A percentile compares a stretch with the other conserved stretches of the same genome.
phyloP scores from a whole-genome alignment of 305 asterid species.

The Rubia peregrina region DNA sequence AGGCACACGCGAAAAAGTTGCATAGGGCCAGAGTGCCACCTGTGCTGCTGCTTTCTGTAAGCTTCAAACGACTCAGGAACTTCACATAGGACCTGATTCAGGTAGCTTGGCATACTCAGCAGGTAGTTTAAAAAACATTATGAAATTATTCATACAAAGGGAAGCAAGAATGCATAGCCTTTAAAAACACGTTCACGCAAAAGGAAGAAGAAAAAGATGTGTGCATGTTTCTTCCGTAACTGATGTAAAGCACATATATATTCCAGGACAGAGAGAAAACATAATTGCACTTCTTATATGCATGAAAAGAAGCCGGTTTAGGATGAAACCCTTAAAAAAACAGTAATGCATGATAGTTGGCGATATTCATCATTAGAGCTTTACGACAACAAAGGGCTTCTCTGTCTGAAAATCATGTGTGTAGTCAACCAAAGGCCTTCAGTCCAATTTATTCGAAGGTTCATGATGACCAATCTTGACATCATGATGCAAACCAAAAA shows the following conservation, averaged over 20 bases:
- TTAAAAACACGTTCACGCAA: not conserved
- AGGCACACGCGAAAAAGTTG: conserved; percentile 61
- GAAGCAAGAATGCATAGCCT: not conserved
- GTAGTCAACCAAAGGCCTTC: not conserved
- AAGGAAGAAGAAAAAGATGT: not conserved
- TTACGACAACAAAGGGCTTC: not conserved
- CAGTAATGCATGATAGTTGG: not conserved
- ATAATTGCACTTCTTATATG: not conserved
- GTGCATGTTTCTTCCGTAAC: not conserved
- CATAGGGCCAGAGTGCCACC: conserved; percentile 81
- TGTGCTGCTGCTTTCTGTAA: conserved; percentile 56
- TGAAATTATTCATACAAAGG: too few relatives aligned
- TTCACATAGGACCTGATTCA: conserved; percentile 48
- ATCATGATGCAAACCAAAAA: not conserved
- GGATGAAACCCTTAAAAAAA: not conserved
- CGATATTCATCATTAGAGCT: not conserved
- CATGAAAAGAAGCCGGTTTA: not conserved
- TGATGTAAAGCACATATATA: not conserved
- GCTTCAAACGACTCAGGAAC: conserved; percentile 71
- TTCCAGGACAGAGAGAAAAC: not conserved
- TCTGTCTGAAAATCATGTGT: not conserved
- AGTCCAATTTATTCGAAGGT: not conserved
- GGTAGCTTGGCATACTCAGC: not conserved
- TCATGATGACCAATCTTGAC: not conserved
- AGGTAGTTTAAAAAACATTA: not conserved